phyloP scores from a whole-genome alignment of 2,329 filamentous ascomycete genomes.

The Ramichloridium luteum region DNA sequence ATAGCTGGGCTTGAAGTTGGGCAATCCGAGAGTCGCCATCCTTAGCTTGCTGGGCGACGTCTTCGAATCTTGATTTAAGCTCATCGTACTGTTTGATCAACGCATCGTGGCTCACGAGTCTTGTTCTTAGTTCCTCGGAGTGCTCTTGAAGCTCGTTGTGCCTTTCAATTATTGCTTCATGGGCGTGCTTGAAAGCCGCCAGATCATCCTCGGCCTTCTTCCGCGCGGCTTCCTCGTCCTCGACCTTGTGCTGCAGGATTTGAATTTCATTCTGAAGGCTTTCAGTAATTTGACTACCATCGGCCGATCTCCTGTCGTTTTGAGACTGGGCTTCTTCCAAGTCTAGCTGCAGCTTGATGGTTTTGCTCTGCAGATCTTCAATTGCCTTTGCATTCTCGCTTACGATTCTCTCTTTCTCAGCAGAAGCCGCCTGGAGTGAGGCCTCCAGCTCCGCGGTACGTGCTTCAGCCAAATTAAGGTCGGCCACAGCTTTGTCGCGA shows the following conservation, averaged over 20 bases:
- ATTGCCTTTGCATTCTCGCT: conserved; percentile 5
- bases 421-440: conserved; percentile 3
- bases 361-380: conserved; percentile 13
- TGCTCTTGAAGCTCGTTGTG: conserved; percentile 5
- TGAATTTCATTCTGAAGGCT: conserved; percentile 15
- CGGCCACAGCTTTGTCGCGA: conserved; percentile 1
- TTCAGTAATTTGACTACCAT: conserved; percentile 9
- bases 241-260: conserved; percentile 11
- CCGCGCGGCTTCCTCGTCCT: conserved; percentile 8
- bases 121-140: conserved; percentile 2
- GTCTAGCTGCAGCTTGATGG: conserved; percentile 9
- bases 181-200: conserved; percentile 1
- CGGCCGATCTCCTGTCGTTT: conserved; percentile 9
- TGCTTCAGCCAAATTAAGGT: too few species aligned
- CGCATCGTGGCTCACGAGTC: conserved; percentile 3
- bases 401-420: conserved; percentile 8
- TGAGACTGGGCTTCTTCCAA: conserved; percentile 9
- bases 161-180: neutral
- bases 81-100: conserved; percentile 1
- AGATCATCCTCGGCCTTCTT: conserved; percentile 4
- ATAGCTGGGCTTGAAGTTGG: conserved; percentile 9
- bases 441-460: conserved; percentile 8
- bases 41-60: neutral
- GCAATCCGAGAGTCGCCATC: conserved; percentile 12
- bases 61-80: conserved; percentile 1